Conservation (phyloP, 345 rosid genomes). For the Dipteronia dyeriana region DNA sequence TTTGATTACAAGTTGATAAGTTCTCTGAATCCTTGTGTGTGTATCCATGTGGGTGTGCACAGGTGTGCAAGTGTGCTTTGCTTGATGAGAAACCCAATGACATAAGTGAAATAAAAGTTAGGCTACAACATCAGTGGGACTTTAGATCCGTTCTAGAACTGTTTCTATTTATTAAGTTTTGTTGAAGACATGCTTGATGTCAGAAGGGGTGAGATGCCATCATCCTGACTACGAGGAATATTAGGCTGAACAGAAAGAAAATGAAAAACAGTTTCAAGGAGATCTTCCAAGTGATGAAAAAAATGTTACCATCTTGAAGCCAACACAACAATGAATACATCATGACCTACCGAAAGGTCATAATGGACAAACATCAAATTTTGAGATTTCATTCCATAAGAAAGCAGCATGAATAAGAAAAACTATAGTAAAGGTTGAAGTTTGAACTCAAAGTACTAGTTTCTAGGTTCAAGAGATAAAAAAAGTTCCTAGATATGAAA, state of each 20-base stretch:
- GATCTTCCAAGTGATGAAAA: too few species aligned
- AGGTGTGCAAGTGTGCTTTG: not conserved
- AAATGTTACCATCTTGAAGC: not conserved
- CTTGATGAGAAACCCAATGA: not conserved
- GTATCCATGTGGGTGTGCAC: not conserved
- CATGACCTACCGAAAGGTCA: not conserved
- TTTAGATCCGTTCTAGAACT: not conserved
- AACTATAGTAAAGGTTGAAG: too few species aligned
- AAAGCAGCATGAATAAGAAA: not conserved
- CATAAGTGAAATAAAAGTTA: not conserved
- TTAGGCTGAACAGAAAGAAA: too few species aligned
- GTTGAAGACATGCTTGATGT: not conserved
- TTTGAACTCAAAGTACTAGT: not conserved
- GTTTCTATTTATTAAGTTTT: not conserved
- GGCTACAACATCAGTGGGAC: not conserved
- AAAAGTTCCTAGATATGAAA: not conserved
- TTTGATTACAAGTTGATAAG: not conserved
- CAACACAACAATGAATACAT: not conserved
- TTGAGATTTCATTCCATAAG: not conserved
- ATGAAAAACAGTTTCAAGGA: too few species aligned
- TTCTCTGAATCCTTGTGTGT: not conserved
- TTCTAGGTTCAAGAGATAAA: not conserved
- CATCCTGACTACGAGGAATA: too few species aligned
- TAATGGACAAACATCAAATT: not conserved
- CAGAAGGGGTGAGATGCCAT: not conserved